phyloP scores from a whole-genome alignment of 495 filamentous ascomycete species.

The Neurospora pannonica region DNA sequence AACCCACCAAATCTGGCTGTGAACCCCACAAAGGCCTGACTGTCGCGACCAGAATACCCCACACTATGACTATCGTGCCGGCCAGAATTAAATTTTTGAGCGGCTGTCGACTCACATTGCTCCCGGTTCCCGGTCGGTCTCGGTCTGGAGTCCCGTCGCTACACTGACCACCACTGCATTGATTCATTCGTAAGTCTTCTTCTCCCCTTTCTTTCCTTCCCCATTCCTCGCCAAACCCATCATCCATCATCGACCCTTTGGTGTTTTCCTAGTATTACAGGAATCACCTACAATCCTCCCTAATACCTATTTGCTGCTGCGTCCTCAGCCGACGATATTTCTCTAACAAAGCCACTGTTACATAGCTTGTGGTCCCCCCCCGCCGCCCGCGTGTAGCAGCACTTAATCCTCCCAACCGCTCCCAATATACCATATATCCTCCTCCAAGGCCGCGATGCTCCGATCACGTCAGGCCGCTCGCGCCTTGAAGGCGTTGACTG shows the following conservation, averaged over 20 bases:
- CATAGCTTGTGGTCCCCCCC: not conserved
- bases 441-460: conserved; percentile 26
- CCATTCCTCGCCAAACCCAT: not conserved
- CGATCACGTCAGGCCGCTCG: conserved; percentile 30
- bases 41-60: not conserved
- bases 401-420: not conserved
- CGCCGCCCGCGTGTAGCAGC: not conserved
- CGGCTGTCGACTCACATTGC: not conserved
- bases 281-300: not conserved
- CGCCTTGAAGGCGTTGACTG: conserved; percentile 34
- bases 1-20: not conserved
- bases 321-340: not conserved
- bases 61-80: not conserved
- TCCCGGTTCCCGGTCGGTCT: not conserved
- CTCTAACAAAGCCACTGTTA: not conserved
- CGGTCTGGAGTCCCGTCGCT: not conserved
- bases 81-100: not conserved
- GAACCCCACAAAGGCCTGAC: not conserved
- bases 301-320: not conserved
- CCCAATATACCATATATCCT: conserved; percentile 1
- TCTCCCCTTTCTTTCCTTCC: not conserved
- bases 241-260: not conserved
- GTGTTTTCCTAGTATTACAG: not conserved
- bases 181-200: not conserved
- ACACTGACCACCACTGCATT: not conserved